Evolutionary conservation across 495 filamentous ascomycete species (phyloP), one percentile per base, ranked within the genome.

Genomic region (Penicillium bialowiezense): DNA sequence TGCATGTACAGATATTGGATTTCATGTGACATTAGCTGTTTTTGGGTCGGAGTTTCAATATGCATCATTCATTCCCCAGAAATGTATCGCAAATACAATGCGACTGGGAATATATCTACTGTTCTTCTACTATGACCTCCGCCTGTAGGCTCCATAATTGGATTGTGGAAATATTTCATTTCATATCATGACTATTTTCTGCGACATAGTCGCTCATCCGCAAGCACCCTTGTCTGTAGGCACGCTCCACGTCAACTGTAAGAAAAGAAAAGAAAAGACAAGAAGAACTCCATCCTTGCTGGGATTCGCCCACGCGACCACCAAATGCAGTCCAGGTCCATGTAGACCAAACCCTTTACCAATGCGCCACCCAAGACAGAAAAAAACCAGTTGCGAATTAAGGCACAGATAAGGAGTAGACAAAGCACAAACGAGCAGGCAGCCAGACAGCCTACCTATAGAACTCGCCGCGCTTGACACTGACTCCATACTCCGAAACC

Each of bases 401-500:
- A 26, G 23, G 23, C 8, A 26, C 23, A 26, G 23, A 26, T 8
- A 26, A 26, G 23, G 4, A 8, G 8, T 8, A 26, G 23, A 8
- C 8, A 26, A 26, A 26, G 23, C 23, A 26, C 23, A 8, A 26
- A 4, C 8, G 23, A 26, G 23, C 23, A 26, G 8, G 23, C 23
- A 26, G 23, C 8, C 23, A 26, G 23, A 26, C 23, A 26, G 23
- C 12, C 82, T 72, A 97, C 58, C 92, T 83, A 71, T 99, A 99
- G 63, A 97, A 99, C 71, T 99, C 93, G 51, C 91, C 92, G 48
- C 93, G 75, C 82, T 91, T 95, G 10, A 97, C 87, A 68, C 95
- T 97, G 41, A 97, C 91, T 0, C 95, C 93, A 72, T 96, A 97
- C 72, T 97, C 93, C 0, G 88, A 86, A 15, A 97, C 93, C 5